Conservation (phyloP, 371 early-diverging fungal species). For the Cokeromyces recurvatus region DNA sequence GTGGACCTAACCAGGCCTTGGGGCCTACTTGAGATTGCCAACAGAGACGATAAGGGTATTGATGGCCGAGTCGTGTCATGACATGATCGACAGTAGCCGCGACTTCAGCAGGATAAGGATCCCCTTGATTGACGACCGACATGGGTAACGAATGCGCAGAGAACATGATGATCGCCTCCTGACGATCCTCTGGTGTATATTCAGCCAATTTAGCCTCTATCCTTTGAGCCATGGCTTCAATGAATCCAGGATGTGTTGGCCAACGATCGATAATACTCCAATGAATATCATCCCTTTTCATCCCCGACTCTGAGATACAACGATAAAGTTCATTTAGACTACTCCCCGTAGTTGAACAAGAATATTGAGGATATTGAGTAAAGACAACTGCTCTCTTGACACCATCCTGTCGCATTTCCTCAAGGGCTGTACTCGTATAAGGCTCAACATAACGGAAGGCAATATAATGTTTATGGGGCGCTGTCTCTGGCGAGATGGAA, state of each 20-base stretch:
- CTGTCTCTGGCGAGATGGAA: conserved; percentile 73
- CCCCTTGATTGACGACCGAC: conserved; percentile 87
- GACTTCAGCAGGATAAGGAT: conserved; percentile 89
- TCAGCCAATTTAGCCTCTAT: conserved; percentile 66
- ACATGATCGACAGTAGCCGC: conserved; percentile 87
- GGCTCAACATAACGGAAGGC: conserved; percentile 93
- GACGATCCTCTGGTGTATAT: conserved; percentile 62
- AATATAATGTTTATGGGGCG: conserved; percentile 89
- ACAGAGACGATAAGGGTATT: conserved; percentile 87
- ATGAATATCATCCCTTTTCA: conserved; percentile 52
- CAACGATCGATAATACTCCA: conserved; percentile 96
- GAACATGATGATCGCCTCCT: conserved; percentile 80
- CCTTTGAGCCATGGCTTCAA: conserved; percentile 77
- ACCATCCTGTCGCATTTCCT: conserved; percentile 77
- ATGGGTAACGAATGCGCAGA: conserved; percentile 97
- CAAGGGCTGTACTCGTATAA: conserved; percentile 67
- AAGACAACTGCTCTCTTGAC: conserved; percentile 87
- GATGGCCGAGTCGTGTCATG: conserved; percentile 63
- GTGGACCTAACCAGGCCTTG: conserved; percentile 89
- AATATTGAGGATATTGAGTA: conserved; percentile 95
- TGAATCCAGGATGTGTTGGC: conserved; percentile 83
- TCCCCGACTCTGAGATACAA: conserved; percentile 55
- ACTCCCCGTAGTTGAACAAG: conserved; percentile 93
- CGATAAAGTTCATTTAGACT: conserved; percentile 87
- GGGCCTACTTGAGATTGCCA: conserved; percentile 98